These are phyloP conservation scores for Quercus phellos DNA, from an alignment of 331 rosid genomes.

Conservation along the genomic window DNA sequence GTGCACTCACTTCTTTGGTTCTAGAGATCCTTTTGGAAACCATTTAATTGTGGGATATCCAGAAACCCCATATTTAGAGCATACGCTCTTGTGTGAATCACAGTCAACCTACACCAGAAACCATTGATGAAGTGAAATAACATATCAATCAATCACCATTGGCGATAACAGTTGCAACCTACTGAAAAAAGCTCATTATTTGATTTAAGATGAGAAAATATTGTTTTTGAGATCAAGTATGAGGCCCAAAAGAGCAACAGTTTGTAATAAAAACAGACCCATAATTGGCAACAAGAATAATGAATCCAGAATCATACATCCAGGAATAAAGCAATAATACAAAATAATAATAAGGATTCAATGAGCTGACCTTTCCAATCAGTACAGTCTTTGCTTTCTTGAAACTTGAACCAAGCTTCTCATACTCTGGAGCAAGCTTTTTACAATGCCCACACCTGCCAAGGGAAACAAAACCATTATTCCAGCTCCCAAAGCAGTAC, in stretches of 20 bases:
- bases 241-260: not conserved
- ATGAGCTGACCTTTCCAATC: slow-evolving; percentile 63
- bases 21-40: slow-evolving; percentile 82
- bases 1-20: slow-evolving; percentile 63
- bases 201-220: not conserved
- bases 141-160: not conserved
- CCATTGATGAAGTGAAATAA: not conserved
- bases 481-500: not conserved
- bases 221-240: not conserved
- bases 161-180: not conserved
- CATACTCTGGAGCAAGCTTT: slow-evolving; percentile 84
- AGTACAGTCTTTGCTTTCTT: slow-evolving; percentile 57
- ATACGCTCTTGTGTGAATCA: slow-evolving; percentile 74
- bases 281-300: not conserved
- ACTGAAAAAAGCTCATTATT: not conserved
- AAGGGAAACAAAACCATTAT: not conserved
- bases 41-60: slow-evolving; percentile 86
- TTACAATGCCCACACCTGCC: slow-evolving; percentile 96
- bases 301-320: not conserved
- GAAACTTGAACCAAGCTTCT: slow-evolving; percentile 66
- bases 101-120: slow-evolving; percentile 66
- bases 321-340: not conserved
- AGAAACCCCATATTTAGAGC: slow-evolving; percentile 70
- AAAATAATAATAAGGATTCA: not conserved
- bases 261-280: not conserved